Evolutionary conservation across 2,329 filamentous ascomycete genomes (phyloP).

Genomic region (Beauveria scarabaeidicola): DNA sequence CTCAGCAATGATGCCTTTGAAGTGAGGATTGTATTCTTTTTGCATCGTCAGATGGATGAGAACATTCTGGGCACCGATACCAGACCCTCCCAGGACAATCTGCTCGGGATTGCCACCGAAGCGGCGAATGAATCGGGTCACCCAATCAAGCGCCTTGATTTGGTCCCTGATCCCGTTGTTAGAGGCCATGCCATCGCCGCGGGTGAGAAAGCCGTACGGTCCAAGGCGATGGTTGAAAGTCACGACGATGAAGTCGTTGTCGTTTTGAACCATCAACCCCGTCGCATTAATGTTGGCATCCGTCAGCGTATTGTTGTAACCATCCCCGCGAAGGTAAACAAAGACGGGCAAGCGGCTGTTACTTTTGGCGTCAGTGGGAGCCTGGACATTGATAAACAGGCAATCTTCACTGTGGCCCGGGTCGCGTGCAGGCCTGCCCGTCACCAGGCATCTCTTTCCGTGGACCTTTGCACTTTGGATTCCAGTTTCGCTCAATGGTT

Average conservation of each 20-base stretch:
- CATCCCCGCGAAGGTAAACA: constrained; percentile 50
- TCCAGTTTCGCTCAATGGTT: constrained; percentile 41
- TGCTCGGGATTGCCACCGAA: constrained; percentile 46
- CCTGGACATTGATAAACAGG: constrained; percentile 57
- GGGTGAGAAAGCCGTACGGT: constrained; percentile 61
- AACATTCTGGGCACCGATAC: constrained; percentile 60
- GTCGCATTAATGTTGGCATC: constrained; percentile 50
- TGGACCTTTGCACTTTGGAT: constrained; percentile 46
- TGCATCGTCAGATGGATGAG: constrained; percentile 53
- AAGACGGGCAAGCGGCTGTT: constrained; percentile 54
- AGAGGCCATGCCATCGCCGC: constrained; percentile 45
- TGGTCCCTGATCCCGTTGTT: constrained; percentile 68
- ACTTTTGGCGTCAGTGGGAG: constrained; percentile 43
- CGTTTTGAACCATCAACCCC: constrained; percentile 48
- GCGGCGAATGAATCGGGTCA: constrained; percentile 46
- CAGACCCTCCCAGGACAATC: constrained; percentile 52
- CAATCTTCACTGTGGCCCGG: constrained; percentile 51
- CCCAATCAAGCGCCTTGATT: constrained; percentile 60
- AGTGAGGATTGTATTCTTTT: constrained; percentile 39
- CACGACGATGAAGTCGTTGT: constrained; percentile 57
- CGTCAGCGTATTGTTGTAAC: constrained; percentile 41
- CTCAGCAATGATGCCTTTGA: constrained; percentile 42
- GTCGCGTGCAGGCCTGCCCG: constrained; percentile 18
- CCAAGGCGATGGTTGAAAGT: constrained; percentile 72
- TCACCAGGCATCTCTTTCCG: constrained; percentile 23